These are phyloP conservation scores for Trichocladium uniseriatum DNA, from an alignment of 495 filamentous ascomycete genomes.

Conservation along the genomic window DNA sequence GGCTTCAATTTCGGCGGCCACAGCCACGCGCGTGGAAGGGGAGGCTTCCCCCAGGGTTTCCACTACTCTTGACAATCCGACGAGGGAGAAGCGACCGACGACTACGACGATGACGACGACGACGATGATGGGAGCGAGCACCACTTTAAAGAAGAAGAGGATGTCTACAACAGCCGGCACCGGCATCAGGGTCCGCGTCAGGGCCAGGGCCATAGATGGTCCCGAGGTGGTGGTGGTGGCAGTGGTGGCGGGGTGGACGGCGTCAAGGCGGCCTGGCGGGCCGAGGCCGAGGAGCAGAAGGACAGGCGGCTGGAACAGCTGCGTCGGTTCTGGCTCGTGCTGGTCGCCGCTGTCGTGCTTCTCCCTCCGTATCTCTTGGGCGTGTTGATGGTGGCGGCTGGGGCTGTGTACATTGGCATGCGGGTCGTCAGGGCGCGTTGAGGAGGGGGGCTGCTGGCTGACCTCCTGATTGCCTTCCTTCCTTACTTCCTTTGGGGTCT, in stretches of 20 bases:
- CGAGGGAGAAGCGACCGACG: slow-evolving; percentile 17
- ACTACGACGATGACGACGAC: slow-evolving; percentile 10
- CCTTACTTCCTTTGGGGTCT: background rate
- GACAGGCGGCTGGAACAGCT: slow-evolving; percentile 24
- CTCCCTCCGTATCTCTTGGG: slow-evolving; percentile 27
- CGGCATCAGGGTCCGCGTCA: background rate
- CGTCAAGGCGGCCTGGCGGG: slow-evolving; percentile 23
- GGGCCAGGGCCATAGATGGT: background rate
- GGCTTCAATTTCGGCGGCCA: slow-evolving; percentile 22
- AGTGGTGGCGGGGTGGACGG: background rate
- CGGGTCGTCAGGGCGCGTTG: slow-evolving; percentile 10
- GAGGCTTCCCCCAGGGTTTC: slow-evolving; percentile 34
- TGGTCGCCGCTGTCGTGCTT: slow-evolving; percentile 28
- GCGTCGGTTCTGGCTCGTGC: slow-evolving; percentile 23
- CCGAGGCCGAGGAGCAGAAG: slow-evolving; percentile 12
- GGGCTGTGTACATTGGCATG: slow-evolving; percentile 22
- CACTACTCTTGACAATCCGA: slow-evolving; percentile 42
- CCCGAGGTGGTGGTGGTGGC: background rate
- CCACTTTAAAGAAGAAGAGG: slow-evolving; percentile 9
- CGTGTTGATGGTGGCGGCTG: slow-evolving; percentile 15
- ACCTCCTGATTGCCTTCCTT: background rate
- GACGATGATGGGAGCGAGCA: slow-evolving; percentile 1
- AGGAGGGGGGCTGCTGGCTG: background rate
- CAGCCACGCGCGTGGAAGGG: slow-evolving; percentile 25
- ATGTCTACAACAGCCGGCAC: slow-evolving; percentile 5